Percentiles rank a stretch among this genome's conserved stretches.
phyloP scores from a whole-genome alignment of 768 basidiomycete species.

The Lactifluus hygrophoroides region DNA sequence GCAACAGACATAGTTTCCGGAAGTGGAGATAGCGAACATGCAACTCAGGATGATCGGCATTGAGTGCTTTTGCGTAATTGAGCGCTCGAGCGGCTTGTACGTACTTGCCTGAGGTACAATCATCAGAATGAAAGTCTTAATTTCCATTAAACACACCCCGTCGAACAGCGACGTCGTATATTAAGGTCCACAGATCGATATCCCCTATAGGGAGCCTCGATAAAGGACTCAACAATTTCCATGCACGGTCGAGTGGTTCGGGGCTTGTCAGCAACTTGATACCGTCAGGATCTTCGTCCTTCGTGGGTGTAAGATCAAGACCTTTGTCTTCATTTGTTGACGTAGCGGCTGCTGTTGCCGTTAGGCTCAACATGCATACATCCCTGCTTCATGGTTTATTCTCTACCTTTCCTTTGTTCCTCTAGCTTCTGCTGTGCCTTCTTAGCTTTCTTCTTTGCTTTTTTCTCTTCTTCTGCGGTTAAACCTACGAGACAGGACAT shows the following conservation, averaged over 20 bases:
- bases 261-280: conserved; percentile 51
- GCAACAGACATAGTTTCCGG: conserved; percentile 40
- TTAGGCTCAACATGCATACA: conserved; percentile 10
- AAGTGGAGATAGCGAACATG: conserved; percentile 66
- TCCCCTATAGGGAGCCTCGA: conserved; percentile 40
- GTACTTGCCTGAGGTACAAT: conserved; percentile 51
- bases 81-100: conserved; percentile 72
- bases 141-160: conserved; percentile 48
- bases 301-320: conserved; percentile 43
- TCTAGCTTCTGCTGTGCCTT: conserved; percentile 66
- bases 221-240: conserved; percentile 60
- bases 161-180: conserved; percentile 76
- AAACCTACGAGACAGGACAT: conserved; percentile 28
- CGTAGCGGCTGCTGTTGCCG: conserved; percentile 28
- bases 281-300: conserved; percentile 84
- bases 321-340: conserved; percentile 59
- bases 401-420: conserved; percentile 61
- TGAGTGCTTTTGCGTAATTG: conserved; percentile 42
- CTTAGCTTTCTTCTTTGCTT: conserved; percentile 82
- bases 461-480: conserved; percentile 60
- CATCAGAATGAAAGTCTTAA: background rate
- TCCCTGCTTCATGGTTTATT: conserved; percentile 4
- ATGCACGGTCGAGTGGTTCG: conserved; percentile 68
- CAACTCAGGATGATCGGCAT: conserved; percentile 52
- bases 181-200: conserved; percentile 62